These are phyloP conservation scores for Tillandsia fasciculata DNA, from an alignment of 176 grass and related monocot genomes.

Conservation along the genomic window DNA sequence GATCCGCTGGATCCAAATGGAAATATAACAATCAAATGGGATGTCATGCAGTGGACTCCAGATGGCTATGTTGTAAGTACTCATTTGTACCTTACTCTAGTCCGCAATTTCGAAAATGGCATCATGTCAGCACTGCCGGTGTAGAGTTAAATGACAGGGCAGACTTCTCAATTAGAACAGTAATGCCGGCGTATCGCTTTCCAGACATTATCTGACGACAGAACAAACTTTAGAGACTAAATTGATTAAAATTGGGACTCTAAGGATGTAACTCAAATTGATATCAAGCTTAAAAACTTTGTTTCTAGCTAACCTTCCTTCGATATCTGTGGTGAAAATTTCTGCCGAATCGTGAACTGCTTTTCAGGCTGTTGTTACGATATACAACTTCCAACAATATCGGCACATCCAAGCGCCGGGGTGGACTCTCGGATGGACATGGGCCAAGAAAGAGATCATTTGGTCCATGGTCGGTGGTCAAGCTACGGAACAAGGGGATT, in stretches of 20 bases:
- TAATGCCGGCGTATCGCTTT: too few relatives aligned
- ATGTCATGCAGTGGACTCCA: slow-evolving; percentile 65
- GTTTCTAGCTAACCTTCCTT: neutral
- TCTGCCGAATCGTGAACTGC: slow-evolving; percentile 3
- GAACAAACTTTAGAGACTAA: too few relatives aligned
- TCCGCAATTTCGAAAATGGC: neutral
- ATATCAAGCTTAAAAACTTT: too few relatives aligned
- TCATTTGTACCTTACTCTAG: neutral
- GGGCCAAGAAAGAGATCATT: slow-evolving; percentile 76
- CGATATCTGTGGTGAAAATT: neutral
- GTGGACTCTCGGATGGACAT: slow-evolving; percentile 62
- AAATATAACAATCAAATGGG: slow-evolving; percentile 84
- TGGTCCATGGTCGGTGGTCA: slow-evolving; percentile 52
- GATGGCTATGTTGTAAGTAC: slow-evolving; percentile 83
- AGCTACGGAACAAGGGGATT: slow-evolving; percentile 68
- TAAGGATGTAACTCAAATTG: too few relatives aligned
- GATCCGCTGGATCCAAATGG: slow-evolving; percentile 70
- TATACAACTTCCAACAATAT: slow-evolving; percentile 75
- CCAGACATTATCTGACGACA: too few relatives aligned
- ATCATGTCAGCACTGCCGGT: neutral
- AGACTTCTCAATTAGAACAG: too few relatives aligned
- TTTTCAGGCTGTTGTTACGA: slow-evolving; percentile 48
- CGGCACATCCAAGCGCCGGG: slow-evolving; percentile 74
- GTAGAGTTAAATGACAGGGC: too few relatives aligned
- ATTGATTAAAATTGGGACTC: too few relatives aligned